Percentiles rank a stretch among this genome's conserved stretches.
Evolutionary conservation across 2,329 filamentous ascomycete species (phyloP).

Genomic region (Paraconiothyrium brasiliense): DNA sequence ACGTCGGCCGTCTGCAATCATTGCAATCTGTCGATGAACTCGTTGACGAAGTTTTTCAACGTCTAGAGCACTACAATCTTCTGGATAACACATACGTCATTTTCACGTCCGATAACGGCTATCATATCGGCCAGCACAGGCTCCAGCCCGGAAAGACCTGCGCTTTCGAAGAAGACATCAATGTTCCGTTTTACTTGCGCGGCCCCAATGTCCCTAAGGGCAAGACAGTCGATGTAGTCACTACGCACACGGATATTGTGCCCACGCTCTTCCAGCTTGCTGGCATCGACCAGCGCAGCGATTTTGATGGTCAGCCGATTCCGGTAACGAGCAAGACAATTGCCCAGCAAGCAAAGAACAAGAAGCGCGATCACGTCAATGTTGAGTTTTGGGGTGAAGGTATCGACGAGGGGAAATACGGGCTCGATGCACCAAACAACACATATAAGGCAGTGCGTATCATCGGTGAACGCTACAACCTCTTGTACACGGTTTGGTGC

Average conservation of each 20-base stretch:
- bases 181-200: constrained; percentile 51
- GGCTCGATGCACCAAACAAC: constrained; percentile 52
- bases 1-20: constrained; percentile 58
- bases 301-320: constrained; percentile 50
- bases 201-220: constrained; percentile 47
- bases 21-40: constrained; percentile 65
- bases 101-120: constrained; percentile 53
- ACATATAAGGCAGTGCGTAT: constrained; percentile 71
- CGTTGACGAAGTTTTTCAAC: constrained; percentile 56
- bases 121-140: constrained; percentile 52
- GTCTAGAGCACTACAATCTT: constrained; percentile 53
- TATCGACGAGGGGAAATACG: constrained; percentile 30
- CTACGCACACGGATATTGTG: constrained; percentile 52
- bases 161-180: constrained; percentile 52
- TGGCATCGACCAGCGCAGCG: constrained; percentile 33
- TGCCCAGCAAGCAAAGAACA: constrained; percentile 16
- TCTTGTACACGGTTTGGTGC: constrained; percentile 76
- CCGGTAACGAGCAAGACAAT: constrained; percentile 33
- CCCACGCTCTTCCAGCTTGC: constrained; percentile 49
- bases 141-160: constrained; percentile 52
- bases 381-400: constrained; percentile 53
- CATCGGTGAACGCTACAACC: constrained; percentile 63
- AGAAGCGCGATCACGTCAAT: constrained; percentile 48
- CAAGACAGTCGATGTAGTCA: constrained; percentile 43
- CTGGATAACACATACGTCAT: constrained; percentile 60